Conservation (phyloP, 805 yeast genomes). For the Nakazawaea pomicola region DNA sequence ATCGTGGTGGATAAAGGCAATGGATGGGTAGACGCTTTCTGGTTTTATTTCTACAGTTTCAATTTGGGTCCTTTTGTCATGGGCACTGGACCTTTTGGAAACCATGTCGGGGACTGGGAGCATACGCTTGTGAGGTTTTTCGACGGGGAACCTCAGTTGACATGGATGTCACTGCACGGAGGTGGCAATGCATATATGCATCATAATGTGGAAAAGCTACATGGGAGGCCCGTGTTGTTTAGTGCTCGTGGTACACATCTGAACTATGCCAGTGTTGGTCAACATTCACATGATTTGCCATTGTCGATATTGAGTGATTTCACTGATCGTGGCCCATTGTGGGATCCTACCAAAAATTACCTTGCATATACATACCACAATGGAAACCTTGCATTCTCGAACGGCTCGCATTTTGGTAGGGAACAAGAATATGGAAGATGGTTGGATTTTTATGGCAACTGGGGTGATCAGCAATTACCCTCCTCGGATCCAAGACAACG, state of each 20-base stretch:
- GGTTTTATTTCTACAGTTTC: conserved; percentile 95
- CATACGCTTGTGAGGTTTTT: conserved; percentile 84
- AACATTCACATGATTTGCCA: conserved; percentile 93
- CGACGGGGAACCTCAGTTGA: conserved; percentile 71
- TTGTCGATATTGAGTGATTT: conserved; percentile 87
- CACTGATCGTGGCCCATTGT: conserved; percentile 90
- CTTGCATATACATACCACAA: conserved; percentile 81
- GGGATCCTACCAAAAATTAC: conserved; percentile 88
- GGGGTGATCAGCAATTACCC: conserved; percentile 82
- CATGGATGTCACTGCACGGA: conserved; percentile 98
- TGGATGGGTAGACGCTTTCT: conserved; percentile 91
- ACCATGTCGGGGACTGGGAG: conserved; percentile 98
- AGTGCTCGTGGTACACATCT: conserved; percentile 97
- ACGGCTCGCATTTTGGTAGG: conserved; percentile 44
- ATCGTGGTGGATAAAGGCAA: conserved; percentile 89
- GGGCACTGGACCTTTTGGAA: conserved; percentile 97
- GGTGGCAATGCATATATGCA: conserved; percentile 90
- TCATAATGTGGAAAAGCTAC: conserved; percentile 66
- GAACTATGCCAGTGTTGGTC: conserved; percentile 93
- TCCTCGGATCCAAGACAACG: conserved; percentile 73
- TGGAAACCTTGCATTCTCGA: conserved; percentile 36
- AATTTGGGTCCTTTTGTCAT: conserved; percentile 94
- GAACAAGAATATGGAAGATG: conserved; percentile 61
- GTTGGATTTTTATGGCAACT: conserved; percentile 75
- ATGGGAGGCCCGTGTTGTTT: conserved; percentile 68